Evolutionary conservation across 208 protist species (phyloP).

Genomic region (Crithidia sp.): DNA sequence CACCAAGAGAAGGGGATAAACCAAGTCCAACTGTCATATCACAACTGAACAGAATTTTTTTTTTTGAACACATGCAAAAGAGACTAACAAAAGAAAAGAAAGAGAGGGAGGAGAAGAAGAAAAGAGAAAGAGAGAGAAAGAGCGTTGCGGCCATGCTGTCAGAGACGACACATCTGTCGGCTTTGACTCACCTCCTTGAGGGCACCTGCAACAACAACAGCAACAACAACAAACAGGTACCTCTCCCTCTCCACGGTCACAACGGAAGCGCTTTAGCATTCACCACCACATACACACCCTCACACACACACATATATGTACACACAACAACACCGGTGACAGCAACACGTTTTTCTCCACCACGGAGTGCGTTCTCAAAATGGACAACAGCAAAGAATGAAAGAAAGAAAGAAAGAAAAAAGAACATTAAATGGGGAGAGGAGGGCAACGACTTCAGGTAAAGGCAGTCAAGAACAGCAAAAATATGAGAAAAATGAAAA

Average conservation of each 20-base stretch:
- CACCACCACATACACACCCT: too few species aligned
- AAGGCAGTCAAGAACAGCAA: not conserved
- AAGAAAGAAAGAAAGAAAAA: constrained; percentile 6
- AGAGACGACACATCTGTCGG: too few species aligned
- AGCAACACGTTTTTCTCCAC: not conserved
- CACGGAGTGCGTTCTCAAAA: not conserved
- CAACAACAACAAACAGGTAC: constrained; percentile 8
- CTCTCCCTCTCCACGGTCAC: not conserved
- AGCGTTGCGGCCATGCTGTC: too few species aligned
- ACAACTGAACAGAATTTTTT: too few species aligned
- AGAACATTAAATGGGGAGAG: not conserved
- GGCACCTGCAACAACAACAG: not conserved
- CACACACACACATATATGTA: constrained; percentile 4
- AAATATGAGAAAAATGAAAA: constrained; percentile 8
- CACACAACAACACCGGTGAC: not conserved
- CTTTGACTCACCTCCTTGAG: too few species aligned
- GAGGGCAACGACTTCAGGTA: not conserved
- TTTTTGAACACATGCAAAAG: too few species aligned
- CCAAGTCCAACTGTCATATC: too few species aligned
- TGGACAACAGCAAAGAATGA: not conserved
- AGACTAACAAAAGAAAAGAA: too few species aligned
- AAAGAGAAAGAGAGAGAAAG: too few species aligned
- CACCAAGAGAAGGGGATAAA: too few species aligned
- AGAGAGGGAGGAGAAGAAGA: too few species aligned
- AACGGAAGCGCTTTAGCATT: not conserved